A percentile compares a stretch with the other conserved stretches of the same genome.
Conservation (phyloP, 2,329 filamentous ascomycete genomes). For the Aureobasidium sp. region DNA sequence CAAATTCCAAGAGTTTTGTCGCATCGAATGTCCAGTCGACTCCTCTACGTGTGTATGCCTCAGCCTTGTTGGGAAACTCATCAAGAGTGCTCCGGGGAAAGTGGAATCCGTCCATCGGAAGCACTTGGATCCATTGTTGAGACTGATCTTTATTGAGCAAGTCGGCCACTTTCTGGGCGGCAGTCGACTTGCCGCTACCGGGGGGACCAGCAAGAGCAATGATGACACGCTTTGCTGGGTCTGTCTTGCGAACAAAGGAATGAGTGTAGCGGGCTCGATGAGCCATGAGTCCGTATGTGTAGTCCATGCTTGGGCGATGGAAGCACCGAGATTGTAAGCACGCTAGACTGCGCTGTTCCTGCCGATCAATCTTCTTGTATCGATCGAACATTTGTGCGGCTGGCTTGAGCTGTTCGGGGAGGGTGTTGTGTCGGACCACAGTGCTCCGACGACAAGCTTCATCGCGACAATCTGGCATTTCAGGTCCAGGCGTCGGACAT, state of each 20-base stretch:
- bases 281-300: not conserved
- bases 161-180: not conserved
- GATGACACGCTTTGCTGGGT: not conserved
- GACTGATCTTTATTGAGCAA: not conserved
- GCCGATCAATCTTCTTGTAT: no score
- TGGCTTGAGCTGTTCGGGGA: no score
- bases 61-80: constrained; percentile 27
- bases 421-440: not conserved
- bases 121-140: not conserved
- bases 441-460: not conserved
- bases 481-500: no score
- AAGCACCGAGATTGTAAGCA: no score
- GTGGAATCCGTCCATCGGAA: constrained; percentile 34
- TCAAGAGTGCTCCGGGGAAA: constrained; percentile 27
- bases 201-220: constrained; percentile 11
- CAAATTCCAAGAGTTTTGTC: constrained; percentile 25
- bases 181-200: constrained; percentile 16
- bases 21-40: constrained; percentile 35
- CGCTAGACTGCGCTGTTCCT: no score
- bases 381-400: no score
- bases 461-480: no score
- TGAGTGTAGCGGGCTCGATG: not conserved
- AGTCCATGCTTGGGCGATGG: not conserved
- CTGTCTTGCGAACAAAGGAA: not conserved
- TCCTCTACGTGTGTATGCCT: constrained; percentile 32